Evolutionary conservation across 352 stramenopile genomes (phyloP).

Genomic region (Phytophthora vignae): DNA sequence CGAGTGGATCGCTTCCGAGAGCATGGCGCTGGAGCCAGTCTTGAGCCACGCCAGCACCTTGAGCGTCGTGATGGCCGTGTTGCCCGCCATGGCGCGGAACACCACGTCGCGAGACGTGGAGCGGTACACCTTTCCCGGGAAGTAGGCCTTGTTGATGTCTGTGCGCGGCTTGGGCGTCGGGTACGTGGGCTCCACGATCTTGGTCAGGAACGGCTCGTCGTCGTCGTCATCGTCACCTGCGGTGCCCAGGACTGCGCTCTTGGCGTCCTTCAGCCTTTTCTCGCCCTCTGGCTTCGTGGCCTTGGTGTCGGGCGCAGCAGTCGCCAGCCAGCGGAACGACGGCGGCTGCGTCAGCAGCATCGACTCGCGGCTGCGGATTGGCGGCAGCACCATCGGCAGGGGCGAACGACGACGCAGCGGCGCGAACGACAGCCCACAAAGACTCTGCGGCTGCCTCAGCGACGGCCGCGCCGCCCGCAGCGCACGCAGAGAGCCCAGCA

Average conservation of each 20-base stretch:
- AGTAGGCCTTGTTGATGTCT: slow-evolving; percentile 90
- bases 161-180: slow-evolving; percentile 62
- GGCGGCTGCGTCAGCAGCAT: slow-evolving; percentile 12
- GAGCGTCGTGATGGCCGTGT: slow-evolving; percentile 94
- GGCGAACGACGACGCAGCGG: slow-evolving; percentile 10
- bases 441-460: slow-evolving; percentile 13
- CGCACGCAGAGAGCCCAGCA: slow-evolving; percentile 37
- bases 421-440: slow-evolving; percentile 11
- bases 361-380: slow-evolving; percentile 10
- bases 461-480: background rate
- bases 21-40: slow-evolving; percentile 96
- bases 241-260: background rate
- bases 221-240: background rate
- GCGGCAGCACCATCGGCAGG: slow-evolving; percentile 9
- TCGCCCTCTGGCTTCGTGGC: background rate
- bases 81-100: slow-evolving; percentile 93
- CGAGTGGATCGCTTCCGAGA: slow-evolving; percentile 97
- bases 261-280: background rate
- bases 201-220: slow-evolving; percentile 47
- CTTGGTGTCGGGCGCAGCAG: slow-evolving; percentile 8
- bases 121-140: slow-evolving; percentile 81
- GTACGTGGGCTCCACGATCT: slow-evolving; percentile 52
- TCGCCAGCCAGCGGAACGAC: slow-evolving; percentile 32
- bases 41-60: slow-evolving; percentile 82
- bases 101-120: slow-evolving; percentile 83